Percentiles rank a stretch among this genome's conserved stretches.
Evolutionary conservation across 208 protist genomes (phyloP).

Genomic region (Acanthamoeba culbertsoni): DNA sequence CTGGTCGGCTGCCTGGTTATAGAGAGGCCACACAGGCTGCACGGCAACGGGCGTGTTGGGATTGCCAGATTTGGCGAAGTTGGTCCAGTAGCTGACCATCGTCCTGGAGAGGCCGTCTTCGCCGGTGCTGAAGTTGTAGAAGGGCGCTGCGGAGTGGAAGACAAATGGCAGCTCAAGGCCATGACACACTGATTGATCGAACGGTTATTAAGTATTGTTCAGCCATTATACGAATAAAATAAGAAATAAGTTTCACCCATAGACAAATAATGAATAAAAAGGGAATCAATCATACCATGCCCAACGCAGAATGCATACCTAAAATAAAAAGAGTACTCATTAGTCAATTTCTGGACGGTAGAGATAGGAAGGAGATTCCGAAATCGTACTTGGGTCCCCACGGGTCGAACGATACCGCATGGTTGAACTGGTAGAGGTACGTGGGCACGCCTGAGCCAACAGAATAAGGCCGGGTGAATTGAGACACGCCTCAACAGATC

Average conservation of each 20-base stretch:
- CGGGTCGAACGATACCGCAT: slow-evolving; percentile 25
- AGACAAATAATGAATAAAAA: neutral
- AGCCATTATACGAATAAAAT: neutral
- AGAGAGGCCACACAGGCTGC: slow-evolving; percentile 37
- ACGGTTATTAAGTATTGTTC: too few relatives aligned
- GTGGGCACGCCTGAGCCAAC: neutral
- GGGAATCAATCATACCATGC: neutral
- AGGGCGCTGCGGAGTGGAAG: slow-evolving; percentile 23
- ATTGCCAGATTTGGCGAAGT: slow-evolving; percentile 49
- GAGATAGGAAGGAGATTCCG: too few relatives aligned
- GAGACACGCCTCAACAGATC: too few relatives aligned
- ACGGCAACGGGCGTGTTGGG: slow-evolving; percentile 57
- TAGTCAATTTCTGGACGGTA: too few relatives aligned
- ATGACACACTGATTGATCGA: slow-evolving; percentile 69
- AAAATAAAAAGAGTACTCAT: too few relatives aligned
- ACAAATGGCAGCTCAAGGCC: slow-evolving; percentile 65
- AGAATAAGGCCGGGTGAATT: too few relatives aligned
- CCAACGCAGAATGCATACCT: slow-evolving; percentile 59
- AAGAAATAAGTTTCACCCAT: neutral
- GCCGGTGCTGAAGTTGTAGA: neutral
- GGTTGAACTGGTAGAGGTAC: slow-evolving; percentile 60
- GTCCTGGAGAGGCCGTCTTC: neutral
- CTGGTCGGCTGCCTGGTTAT: neutral
- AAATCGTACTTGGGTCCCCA: slow-evolving; percentile 62
- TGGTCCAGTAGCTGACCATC: slow-evolving; percentile 65